A percentile compares a stretch with the other conserved stretches of the same genome.
Conservation (phyloP, 2,329 filamentous ascomycete species). For the Lachnellula occidentalis region DNA sequence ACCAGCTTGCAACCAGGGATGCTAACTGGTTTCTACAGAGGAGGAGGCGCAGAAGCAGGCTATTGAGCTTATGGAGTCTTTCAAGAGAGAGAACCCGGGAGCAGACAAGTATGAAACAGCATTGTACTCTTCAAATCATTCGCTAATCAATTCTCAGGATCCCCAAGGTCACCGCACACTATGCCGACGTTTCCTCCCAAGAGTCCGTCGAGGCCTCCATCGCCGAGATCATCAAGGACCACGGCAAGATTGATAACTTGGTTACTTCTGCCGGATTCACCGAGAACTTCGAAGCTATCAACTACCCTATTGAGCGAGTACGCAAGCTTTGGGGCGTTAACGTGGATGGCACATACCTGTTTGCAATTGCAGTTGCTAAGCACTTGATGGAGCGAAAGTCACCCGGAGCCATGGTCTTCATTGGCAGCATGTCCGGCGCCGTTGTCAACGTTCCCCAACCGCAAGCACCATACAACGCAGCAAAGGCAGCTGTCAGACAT, state of each 20-base stretch:
- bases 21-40: constrained; percentile 44
- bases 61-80: constrained; percentile 65
- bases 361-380: constrained; percentile 76
- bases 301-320: constrained; percentile 85
- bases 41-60: constrained; percentile 80
- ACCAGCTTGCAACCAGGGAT: background rate
- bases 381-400: constrained; percentile 80
- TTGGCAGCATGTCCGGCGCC: constrained; percentile 88
- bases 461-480: constrained; percentile 86
- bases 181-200: constrained; percentile 77
- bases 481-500: constrained; percentile 89
- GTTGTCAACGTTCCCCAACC: constrained; percentile 96
- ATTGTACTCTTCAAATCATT: background rate
- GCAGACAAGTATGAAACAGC: constrained; percentile 51
- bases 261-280: constrained; percentile 97
- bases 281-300: constrained; percentile 88
- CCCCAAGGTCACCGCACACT: constrained; percentile 85
- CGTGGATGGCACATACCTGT: constrained; percentile 87
- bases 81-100: constrained; percentile 73
- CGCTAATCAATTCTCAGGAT: constrained; percentile 40
- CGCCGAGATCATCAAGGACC: constrained; percentile 60
- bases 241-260: constrained; percentile 82
- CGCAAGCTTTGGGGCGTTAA: constrained; percentile 94
- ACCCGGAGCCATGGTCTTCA: constrained; percentile 84
- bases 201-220: constrained; percentile 73